Evolutionary conservation across 371 early-diverging fungal species (phyloP), one percentile per base, ranked within the genome.

Genomic region (Thermomucor indicae-seudaticae): DNA sequence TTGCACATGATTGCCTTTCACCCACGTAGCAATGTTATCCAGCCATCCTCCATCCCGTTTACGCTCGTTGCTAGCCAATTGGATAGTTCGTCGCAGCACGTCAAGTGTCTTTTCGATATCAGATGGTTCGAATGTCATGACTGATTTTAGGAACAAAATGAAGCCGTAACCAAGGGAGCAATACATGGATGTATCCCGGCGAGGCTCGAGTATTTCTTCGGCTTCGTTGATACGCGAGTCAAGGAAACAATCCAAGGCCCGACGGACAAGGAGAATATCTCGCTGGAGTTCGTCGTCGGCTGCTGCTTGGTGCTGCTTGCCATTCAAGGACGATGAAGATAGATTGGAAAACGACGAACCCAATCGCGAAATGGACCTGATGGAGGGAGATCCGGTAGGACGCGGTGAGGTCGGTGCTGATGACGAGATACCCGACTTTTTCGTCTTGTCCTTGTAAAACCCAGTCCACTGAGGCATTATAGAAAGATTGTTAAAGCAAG

Each of bases 101-200:
- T 75, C 71, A n/a, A 77, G 60, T 0, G 91, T 85, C 0, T 49
- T 49, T n/a, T 70, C 47, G 38, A 90, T 73, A 41, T 88, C 85
- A 17, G 72, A 57, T 27, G 61, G 60, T 37, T 89, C 84, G 53
- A 90, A 90, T 22, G 91, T 85, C 84, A 90, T 84, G 60, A 80
- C 64, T 7, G 82, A 79, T 32, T 84, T 81, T 10, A 90, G 58
- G 44, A 70, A 80, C 41, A 74, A 55, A 43, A 90, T 77, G 30
- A 84, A 75, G 3, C 83, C 79, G 29, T 79, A 79, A 5, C 90
- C 91, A 30, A 83, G 78, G 23, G 86, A 75, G 50, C 75, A 70
- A 40, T 85, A 87, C 64, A 90, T 67, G 14, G 80, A 65, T n/a
- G 47, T 60, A 42, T 77, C 69, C 22, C 63, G 64, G 43, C 60